Evolutionary conservation across 169 alveolate genomes (phyloP).

Genomic region (Eimeria maxima): DNA sequence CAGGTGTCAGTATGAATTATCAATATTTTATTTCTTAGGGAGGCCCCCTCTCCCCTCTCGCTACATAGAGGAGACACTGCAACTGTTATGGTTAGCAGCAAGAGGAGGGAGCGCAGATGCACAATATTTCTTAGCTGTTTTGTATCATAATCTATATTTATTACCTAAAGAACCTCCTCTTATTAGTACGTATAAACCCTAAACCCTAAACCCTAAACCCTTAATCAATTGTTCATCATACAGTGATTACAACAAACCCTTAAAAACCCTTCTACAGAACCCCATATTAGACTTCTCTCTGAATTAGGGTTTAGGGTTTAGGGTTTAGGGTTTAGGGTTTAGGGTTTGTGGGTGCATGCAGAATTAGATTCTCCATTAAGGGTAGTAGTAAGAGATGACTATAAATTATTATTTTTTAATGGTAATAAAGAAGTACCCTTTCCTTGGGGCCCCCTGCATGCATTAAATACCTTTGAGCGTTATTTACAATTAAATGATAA

Average conservation of each 20-base stretch:
- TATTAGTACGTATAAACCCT: not conserved
- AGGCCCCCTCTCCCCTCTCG: conserved; percentile 67
- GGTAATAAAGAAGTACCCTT: not conserved
- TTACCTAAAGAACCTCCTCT: conserved; percentile 54
- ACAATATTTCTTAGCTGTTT: conserved; percentile 21
- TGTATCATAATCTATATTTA: conserved; percentile 35
- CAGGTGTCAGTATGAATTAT: conserved; percentile 69
- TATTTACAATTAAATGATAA: not conserved
- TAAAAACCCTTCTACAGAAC: not conserved
- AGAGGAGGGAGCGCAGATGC: conserved; percentile 77
- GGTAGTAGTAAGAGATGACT: not conserved
- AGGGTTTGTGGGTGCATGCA: not conserved
- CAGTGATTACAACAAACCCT: too few species aligned
- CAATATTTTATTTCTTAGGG: conserved; percentile 53
- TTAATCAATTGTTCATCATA: not conserved
- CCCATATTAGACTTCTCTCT: not conserved
- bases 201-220: not conserved
- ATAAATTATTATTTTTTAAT: not conserved
- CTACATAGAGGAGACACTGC: not conserved
- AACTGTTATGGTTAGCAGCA: conserved; percentile 46
- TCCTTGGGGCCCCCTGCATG: not conserved
- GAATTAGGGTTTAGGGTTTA: not conserved
- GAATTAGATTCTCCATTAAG: not conserved
- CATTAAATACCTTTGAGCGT: not conserved
- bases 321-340: not conserved